These are phyloP conservation scores for Exophiala sideris DNA, from an alignment of 2,329 filamentous ascomycete genomes.

Conservation along the genomic window DNA sequence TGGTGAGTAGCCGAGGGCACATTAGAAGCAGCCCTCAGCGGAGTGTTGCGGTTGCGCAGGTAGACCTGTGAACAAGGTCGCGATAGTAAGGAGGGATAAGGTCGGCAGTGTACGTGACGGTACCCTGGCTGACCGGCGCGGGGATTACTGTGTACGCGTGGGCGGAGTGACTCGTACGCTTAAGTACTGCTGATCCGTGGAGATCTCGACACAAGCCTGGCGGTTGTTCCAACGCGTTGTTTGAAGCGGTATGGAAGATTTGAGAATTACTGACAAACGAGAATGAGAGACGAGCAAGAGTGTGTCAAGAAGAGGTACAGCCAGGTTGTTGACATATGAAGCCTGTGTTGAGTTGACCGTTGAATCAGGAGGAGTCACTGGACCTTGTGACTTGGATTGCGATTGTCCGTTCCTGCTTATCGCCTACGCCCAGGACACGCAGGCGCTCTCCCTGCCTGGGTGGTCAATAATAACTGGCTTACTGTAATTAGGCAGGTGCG, in stretches of 20 bases:
- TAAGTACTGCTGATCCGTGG: slow-evolving; percentile 2
- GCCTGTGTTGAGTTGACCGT: too few species aligned
- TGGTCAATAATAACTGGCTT: neutral
- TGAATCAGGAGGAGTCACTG: too few species aligned
- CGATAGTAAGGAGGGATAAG: neutral
- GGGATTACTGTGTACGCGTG: slow-evolving; percentile 7
- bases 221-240: too few species aligned
- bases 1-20: slow-evolving; percentile 8
- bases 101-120: neutral
- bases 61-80: neutral
- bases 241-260: neutral
- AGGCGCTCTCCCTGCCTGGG: neutral
- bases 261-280: neutral
- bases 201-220: neutral
- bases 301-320: too few species aligned
- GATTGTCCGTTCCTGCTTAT: too few species aligned
- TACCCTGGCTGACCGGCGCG: slow-evolving; percentile 7
- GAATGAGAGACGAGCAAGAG: too few species aligned
- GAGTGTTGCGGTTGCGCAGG: neutral
- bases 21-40: slow-evolving; percentile 7
- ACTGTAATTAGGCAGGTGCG: neutral
- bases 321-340: too few species aligned
- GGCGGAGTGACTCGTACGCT: slow-evolving; percentile 2
- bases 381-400: too few species aligned
- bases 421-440: neutral